These are phyloP conservation scores for Lobulomyces angularis DNA, from an alignment of 192 early-diverging fungal species.

Conservation along the genomic window DNA sequence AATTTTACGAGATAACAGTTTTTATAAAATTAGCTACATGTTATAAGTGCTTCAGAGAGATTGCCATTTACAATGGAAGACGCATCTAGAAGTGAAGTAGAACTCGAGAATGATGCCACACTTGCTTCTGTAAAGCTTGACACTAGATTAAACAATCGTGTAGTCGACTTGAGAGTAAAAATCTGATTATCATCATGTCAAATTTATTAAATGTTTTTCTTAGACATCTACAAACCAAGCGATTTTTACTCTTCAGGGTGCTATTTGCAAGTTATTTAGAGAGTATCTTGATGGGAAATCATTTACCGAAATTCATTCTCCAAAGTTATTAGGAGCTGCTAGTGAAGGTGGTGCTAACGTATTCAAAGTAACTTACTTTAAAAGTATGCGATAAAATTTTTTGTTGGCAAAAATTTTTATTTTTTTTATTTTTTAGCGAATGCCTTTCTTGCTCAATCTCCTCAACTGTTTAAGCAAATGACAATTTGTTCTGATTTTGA, in stretches of 20 bases:
- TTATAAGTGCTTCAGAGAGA: conserved; percentile 62
- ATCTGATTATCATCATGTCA: not conserved
- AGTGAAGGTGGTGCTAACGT: conserved; percentile 97
- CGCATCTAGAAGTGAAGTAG: conserved; percentile 69
- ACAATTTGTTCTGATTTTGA: conserved; percentile 93
- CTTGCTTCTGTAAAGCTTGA: conserved; percentile 70
- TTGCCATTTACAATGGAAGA: conserved; percentile 90
- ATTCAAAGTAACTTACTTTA: conserved; percentile 96
- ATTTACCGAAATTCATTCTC: conserved; percentile 95
- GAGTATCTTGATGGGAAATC: conserved; percentile 70
- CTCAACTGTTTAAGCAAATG: conserved; percentile 99
- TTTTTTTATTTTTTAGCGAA: conserved; percentile 32
- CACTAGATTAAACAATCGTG: conserved; percentile 89
- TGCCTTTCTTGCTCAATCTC: conserved; percentile 94
- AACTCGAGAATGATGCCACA: conserved; percentile 58
- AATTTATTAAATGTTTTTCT: conserved; percentile 7
- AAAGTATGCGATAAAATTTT: conserved; percentile 33
- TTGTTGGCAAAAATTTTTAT: conserved; percentile 10
- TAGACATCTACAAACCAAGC: conserved; percentile 90
- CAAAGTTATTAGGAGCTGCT: conserved; percentile 87
- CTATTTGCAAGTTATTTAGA: conserved; percentile 86
- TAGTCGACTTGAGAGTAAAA: conserved; percentile 78
- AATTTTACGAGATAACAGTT: not conserved
- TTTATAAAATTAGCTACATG: conserved; percentile 29
- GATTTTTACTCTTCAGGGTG: conserved; percentile 94